Evolutionary conservation across 495 filamentous ascomycete species (phyloP), one percentile per base, ranked within the genome.

Genomic region (Lasiosphaeris hirsuta): DNA sequence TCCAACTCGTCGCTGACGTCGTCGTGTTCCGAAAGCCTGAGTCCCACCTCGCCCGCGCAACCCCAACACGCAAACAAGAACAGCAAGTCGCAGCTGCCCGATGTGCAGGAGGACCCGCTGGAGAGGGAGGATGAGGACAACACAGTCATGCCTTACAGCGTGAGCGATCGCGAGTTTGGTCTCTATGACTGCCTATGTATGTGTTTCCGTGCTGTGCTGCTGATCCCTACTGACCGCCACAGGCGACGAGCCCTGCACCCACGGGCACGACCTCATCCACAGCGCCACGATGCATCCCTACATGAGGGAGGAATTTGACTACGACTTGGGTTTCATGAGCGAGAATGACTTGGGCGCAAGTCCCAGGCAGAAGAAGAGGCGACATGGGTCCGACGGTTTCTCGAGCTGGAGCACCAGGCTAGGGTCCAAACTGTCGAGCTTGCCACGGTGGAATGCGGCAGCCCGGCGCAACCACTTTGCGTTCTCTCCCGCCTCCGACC

Each of bases 371-470:
- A 86, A 85, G 43, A 76, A 73, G 61, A 71, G 69, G 59, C 81
- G 84, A 50, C 76, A 86, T 49, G 88, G 84, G 7, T 83, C 83
- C 36, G 86, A 86, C 45, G 77, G 88, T 1, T 71, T 84, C n/a
- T 75, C 81, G 54, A 82, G 78, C 44, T 79, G 90, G 52, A 79
- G 89, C 23, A 81, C 84, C 35, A 82, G 87, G 40, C 72, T 93
- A 56, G 82, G 86, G 44, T 85, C 84, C 3, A 81, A 84, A 51
- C 86, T 94, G 54, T 86, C 89, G 2, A 90, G 86, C 36, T 78
- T 94, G 47, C 82, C 86, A 0, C 83, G 81, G 15, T 86, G 84
- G 66, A 85, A 83, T 75, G 81, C 78, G 41, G 76, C 61, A 7
- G 58, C 83, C 14, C 84, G 78, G 62, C 72, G 80, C 50, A 67